Evolutionary conservation across 768 basidiomycete genomes (phyloP), one percentile per base, ranked within the genome.

Genomic region (Hygrocybe punicea): DNA sequence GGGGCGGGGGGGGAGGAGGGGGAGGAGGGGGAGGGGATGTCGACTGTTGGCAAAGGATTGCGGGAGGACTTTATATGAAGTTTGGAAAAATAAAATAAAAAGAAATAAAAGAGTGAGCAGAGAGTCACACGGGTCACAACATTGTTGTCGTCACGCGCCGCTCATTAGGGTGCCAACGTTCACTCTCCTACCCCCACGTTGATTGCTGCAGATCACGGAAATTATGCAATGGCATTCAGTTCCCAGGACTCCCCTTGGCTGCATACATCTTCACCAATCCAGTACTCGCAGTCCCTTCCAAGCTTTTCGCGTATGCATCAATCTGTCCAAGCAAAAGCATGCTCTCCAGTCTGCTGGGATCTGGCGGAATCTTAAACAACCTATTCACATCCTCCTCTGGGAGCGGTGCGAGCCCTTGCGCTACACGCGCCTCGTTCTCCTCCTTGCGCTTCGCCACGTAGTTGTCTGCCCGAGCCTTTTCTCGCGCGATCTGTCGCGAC

Each of bases 231-330:
- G 29, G 4, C 29, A 29, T 29, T 23, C 37, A 48, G 46, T 59
- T 53, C 57, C 52, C 58, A 29, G 54, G 57, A 55, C 67, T 73
- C 5, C 74, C 77, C 63, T 77, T 78, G 1, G 86, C 82, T 0
- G 81, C 85, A 66, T 90, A 95, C 87, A 91, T 93, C 74, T 91
- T 91, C n/a, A 90, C 86, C 58, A 96, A 70, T 25, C 85, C 83
- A 35, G 76, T 80, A 60, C 79, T 78, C 21, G 84, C 79, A 51
- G 80, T 80, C 58, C 81, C 80, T 52, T 82, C 89, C 60, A 96
- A 74, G 55, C 81, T 87, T 78, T 86, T 89, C 35, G 86, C 89
- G 62, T 90, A 85, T 7, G 83, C 89, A 71, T 96, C 93, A 60
- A 95, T 83, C 75, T 92, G 91, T 11, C 93, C 94, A 39, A 94